Evolutionary conservation across 371 early-diverging fungal genomes (phyloP), one percentile per base, ranked within the genome.

Genomic region (Thermomucor indicae-seudaticae): DNA sequence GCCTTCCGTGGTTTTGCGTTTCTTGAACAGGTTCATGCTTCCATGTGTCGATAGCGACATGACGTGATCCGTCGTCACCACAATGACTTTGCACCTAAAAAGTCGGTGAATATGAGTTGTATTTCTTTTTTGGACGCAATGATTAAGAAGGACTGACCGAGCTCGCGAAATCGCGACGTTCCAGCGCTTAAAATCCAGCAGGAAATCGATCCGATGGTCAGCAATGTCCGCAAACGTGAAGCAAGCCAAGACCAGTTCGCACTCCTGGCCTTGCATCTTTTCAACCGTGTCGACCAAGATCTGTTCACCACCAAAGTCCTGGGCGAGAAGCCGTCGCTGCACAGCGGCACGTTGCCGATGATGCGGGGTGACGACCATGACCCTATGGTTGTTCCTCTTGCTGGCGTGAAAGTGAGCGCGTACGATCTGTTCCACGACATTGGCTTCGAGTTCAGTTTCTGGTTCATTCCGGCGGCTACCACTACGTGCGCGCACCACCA

Each of bases 231-330:
- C 55, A 40, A 70, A 56, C 1, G 65, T 61, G 57, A 78, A 82
- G 42, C 79, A 79, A 19, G 75, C 75, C 39, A 82, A 59, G n/a
- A 82, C 72, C 14, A 80, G 35, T 34, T 80, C 77, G 8, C 76
- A 74, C 52, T 82, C 77, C 54, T 79, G 78, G 2, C 83, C 83
- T 59, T 82, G 83, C 69, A 82, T 72, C 47, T 79, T 80, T 22
- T 82, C 82, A 10, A 65, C 65, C 8, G 65, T 78, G 31, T 78
- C 63, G 6, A 78, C 64, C 20, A 60, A 58, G 29, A 72, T 47
- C n/a, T 50, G 16, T 3, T 40, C 43, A 28, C 39, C 27, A 5
- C 20, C 38, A 5, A 59, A 22, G 30, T 55, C 43, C 2, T 14
- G 23, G 14, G 42, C 32, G 17, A 37, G 40, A 30, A 78, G 47